A percentile compares a stretch with the other conserved stretches of the same genome.
Conservation (phyloP, 2,329 filamentous ascomycete genomes). For the Chrysoporthe puriensis region DNA sequence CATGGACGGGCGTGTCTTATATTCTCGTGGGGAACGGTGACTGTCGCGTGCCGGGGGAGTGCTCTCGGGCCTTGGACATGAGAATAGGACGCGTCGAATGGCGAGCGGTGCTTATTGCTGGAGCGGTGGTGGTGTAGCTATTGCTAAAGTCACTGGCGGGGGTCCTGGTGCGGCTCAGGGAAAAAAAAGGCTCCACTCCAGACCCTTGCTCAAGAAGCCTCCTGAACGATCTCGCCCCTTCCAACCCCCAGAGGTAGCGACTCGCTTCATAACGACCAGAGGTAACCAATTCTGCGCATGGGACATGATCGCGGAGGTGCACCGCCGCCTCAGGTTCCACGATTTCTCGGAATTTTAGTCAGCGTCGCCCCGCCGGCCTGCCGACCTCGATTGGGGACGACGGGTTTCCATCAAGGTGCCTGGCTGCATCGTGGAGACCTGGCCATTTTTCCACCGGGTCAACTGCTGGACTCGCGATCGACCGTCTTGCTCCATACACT, state of each 20-base stretch:
- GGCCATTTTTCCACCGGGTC: too few species aligned
- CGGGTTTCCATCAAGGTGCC: not conserved
- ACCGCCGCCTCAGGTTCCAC: not conserved
- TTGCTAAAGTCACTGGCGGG: slow-evolving; percentile 1
- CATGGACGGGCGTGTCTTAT: slow-evolving; percentile 55
- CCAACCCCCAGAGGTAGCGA: not conserved
- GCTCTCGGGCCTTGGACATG: too few species aligned
- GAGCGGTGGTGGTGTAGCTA: slow-evolving; percentile 1
- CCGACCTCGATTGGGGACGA: not conserved
- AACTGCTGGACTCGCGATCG: too few species aligned
- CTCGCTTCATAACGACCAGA: not conserved
- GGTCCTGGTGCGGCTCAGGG: slow-evolving; percentile 1
- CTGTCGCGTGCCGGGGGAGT: not conserved
- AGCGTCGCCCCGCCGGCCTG: not conserved
- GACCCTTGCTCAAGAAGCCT: not conserved
- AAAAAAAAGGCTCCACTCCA: not conserved
- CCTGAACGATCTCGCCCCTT: not conserved
- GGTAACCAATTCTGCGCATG: not conserved
- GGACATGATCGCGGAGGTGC: not conserved
- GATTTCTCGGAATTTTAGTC: not conserved
- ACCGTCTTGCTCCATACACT: too few species aligned
- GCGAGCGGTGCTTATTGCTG: not conserved
- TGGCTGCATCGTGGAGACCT: too few species aligned
- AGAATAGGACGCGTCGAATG: not conserved
- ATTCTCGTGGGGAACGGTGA: not conserved